These are phyloP conservation scores for Fusarium sp. DNA, from an alignment of 2,329 filamentous ascomycete genomes.

Conservation along the genomic window DNA sequence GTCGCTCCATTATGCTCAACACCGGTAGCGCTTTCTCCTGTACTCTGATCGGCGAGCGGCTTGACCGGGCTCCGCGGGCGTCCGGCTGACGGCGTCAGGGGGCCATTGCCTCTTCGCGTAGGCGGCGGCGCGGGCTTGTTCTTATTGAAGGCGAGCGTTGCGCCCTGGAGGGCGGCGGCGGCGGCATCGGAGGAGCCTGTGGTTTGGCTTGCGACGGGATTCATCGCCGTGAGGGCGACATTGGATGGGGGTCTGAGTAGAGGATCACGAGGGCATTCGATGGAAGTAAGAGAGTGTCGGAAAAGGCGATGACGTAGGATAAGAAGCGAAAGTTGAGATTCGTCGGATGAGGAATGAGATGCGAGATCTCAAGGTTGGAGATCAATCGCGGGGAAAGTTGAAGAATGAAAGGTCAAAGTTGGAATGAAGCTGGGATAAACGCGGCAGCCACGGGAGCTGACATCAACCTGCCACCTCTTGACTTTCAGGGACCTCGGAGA, in stretches of 20 bases:
- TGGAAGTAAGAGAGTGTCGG: background rate
- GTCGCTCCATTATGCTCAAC: conserved; percentile 37
- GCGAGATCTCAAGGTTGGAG: background rate
- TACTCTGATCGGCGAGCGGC: conserved; percentile 53
- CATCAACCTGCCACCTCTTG: background rate
- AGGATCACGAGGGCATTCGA: conserved; percentile 29
- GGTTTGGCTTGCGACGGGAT: conserved; percentile 47
- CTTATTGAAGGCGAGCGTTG: conserved; percentile 66
- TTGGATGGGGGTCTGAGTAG: conserved; percentile 11
- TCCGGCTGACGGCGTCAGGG: conserved; percentile 55
- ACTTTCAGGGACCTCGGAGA: conserved; percentile 31
- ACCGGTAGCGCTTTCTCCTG: conserved; percentile 50
- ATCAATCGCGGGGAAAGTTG: background rate
- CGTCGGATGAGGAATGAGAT: background rate
- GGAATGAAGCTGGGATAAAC: background rate
- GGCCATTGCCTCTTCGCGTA: conserved; percentile 51
- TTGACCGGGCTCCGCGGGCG: conserved; percentile 45
- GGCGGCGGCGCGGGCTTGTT: conserved; percentile 44
- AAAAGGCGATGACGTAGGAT: background rate
- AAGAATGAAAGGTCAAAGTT: background rate
- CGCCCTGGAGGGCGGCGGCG: conserved; percentile 65
- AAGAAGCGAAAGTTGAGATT: background rate
- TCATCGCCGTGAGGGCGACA: conserved; percentile 49
- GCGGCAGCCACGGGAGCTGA: conserved; percentile 25
- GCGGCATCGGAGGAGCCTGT: conserved; percentile 52